These are phyloP conservation scores for Tilletia setariae DNA, from an alignment of 1,284 basidiomycete species.

Conservation along the genomic window DNA sequence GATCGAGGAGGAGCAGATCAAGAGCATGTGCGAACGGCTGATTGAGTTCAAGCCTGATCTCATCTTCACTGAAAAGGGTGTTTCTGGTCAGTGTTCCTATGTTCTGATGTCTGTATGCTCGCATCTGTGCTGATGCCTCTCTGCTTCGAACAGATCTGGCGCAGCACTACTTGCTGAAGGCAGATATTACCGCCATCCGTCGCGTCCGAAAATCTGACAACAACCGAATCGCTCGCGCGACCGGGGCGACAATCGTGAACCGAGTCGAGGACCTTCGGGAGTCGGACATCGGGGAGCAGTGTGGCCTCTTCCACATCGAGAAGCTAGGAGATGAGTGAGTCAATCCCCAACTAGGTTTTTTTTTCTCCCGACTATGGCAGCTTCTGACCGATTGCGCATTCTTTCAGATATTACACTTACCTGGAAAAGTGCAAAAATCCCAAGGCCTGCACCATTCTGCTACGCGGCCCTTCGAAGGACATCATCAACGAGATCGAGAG, in stretches of 20 bases:
- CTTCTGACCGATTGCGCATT: background rate
- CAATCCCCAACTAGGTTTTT: too few relatives aligned
- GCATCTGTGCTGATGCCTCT: background rate
- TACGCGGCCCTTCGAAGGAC: conserved; percentile 97
- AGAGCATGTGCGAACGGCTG: conserved; percentile 78
- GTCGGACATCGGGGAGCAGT: conserved; percentile 82
- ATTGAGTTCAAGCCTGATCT: conserved; percentile 93
- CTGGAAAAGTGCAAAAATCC: conserved; percentile 85
- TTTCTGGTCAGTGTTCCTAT: conserved; percentile 67
- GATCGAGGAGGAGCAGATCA: conserved; percentile 97
- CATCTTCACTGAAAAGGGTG: conserved; percentile 94
- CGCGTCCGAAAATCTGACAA: conserved; percentile 97
- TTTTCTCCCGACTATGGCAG: too few relatives aligned
- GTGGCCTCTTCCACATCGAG: conserved; percentile 91
- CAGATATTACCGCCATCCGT: conserved; percentile 85
- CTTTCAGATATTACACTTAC: conserved; percentile 85
- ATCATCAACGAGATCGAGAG: conserved; percentile 97
- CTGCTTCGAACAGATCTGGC: conserved; percentile 64
- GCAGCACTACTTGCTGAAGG: conserved; percentile 84
- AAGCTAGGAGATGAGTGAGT: conserved; percentile 93
- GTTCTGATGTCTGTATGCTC: background rate
- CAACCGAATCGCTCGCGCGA: conserved; percentile 93
- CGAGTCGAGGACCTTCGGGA: conserved; percentile 91
- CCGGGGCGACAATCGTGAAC: conserved; percentile 95
- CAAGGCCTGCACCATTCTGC: conserved; percentile 95